Percentiles rank a stretch among this genome's conserved stretches.
These are phyloP conservation scores for Blakeslea trispora DNA, from an alignment of 371 early-diverging fungal species.

Conservation along the genomic window DNA sequence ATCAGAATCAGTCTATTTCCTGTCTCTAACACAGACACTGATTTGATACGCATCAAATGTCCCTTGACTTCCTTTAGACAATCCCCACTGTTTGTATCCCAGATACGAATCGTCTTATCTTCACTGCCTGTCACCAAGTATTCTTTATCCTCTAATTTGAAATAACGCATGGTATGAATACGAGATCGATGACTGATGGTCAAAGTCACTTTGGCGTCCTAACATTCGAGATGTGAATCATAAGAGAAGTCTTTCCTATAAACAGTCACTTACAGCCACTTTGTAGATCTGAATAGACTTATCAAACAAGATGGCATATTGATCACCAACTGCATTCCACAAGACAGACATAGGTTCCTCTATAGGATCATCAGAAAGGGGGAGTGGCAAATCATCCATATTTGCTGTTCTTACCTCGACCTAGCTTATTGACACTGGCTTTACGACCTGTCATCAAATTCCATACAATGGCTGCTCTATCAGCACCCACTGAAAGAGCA, in stretches of 20 bases:
- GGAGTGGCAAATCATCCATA: no score
- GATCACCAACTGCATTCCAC: conserved; percentile 78
- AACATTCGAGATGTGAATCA: conserved; percentile 1
- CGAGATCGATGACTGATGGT: conserved; percentile 56
- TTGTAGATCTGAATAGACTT: conserved; percentile 71
- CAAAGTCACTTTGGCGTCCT: conserved; percentile 55
- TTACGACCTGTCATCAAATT: conserved; percentile 86
- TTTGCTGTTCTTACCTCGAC: conserved; percentile 52
- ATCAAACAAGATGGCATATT: conserved; percentile 78
- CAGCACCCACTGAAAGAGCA: conserved; percentile 79
- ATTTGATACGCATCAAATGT: conserved; percentile 60
- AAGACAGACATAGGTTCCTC: conserved; percentile 65
- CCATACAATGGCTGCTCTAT: conserved; percentile 87
- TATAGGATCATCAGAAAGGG: no score
- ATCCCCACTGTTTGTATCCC: conserved; percentile 55
- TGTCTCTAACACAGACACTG: conserved; percentile 37
- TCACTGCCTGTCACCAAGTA: conserved; percentile 72
- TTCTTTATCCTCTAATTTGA: conserved; percentile 47
- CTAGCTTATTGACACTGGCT: conserved; percentile 68
- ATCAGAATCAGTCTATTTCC: conserved; percentile 48
- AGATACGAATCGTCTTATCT: conserved; percentile 73
- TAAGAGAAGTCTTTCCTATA: background rate
- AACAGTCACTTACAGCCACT: conserved; percentile 53
- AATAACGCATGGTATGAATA: conserved; percentile 52
- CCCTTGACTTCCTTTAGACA: conserved; percentile 58